A percentile compares a stretch with the other conserved stretches of the same genome.
Evolutionary conservation across 2,329 filamentous ascomycete genomes (phyloP).

Genomic region (Curvularia spicifera): DNA sequence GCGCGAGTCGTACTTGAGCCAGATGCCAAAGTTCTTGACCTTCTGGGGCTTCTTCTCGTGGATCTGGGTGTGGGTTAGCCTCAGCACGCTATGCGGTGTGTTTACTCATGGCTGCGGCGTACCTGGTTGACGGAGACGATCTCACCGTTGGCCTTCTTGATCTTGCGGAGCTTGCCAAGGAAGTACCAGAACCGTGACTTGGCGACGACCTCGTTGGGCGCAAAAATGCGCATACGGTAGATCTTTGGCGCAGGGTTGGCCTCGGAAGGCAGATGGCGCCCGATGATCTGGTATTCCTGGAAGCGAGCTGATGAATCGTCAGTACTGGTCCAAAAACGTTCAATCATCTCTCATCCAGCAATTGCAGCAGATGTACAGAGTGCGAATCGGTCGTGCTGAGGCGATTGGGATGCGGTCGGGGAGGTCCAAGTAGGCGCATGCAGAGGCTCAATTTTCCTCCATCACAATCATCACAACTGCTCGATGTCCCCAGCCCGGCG

Average conservation of each 20-base stretch:
- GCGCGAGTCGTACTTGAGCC: constrained; percentile 99
- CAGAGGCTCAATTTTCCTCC: constrained; percentile 4
- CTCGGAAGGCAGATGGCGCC: constrained; percentile 98
- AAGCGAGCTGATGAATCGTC: constrained; percentile 80
- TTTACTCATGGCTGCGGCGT: constrained; percentile 52
- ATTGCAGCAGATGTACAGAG: constrained; percentile 32
- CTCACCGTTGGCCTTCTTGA: constrained; percentile 99
- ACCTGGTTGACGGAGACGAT: constrained; percentile 97
- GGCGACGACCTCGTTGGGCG: constrained; percentile 95
- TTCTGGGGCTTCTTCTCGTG: constrained; percentile 98
- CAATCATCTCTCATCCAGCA: constrained; percentile 28
- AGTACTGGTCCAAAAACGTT: constrained; percentile 26
- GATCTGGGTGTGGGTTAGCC: constrained; percentile 66
- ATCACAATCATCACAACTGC: not conserved
- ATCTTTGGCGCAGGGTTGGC: constrained; percentile 96
- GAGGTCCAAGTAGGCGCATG: constrained; percentile 6
- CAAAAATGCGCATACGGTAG: constrained; percentile 99
- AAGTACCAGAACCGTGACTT: constrained; percentile 99
- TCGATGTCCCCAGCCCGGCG: not conserved
- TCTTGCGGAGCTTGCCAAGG: constrained; percentile 97
- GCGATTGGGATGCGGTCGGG: not conserved
- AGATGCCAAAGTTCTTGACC: constrained; percentile 99
- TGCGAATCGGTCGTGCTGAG: constrained; percentile 1
- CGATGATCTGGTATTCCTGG: constrained; percentile 99
- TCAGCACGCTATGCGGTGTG: not conserved